A percentile compares a stretch with the other conserved stretches of the same genome.
Conservation (phyloP, 768 basidiomycete genomes). For the Tubosaeta sp. region DNA sequence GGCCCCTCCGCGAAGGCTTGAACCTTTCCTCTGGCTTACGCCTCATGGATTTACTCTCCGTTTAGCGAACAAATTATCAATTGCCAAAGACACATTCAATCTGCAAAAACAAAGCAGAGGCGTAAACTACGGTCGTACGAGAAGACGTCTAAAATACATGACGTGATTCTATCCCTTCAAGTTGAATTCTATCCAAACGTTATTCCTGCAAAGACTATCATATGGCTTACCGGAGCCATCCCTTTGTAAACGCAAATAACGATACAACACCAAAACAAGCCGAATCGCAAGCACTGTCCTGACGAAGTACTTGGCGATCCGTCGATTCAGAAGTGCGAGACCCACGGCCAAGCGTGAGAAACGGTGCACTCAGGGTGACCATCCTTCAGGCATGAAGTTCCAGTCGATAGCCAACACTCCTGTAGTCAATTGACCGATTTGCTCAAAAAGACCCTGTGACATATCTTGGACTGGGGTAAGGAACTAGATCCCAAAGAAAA, state of each 20-base stretch:
- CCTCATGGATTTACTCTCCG: too few relatives aligned
- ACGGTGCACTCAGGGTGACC: conserved; percentile 31
- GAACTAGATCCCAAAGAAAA: background rate
- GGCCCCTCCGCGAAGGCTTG: too few relatives aligned
- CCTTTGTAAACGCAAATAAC: conserved; percentile 10
- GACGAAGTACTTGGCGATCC: conserved; percentile 8
- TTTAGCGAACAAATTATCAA: background rate
- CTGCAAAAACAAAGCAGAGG: background rate
- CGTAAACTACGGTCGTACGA: conserved; percentile 2
- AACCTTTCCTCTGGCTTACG: too few relatives aligned
- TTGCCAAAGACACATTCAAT: background rate
- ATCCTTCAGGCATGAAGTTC: conserved; percentile 52
- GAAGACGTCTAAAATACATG: conserved; percentile 19
- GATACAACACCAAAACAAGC: conserved; percentile 21
- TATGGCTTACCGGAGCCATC: conserved; percentile 19
- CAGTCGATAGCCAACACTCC: conserved; percentile 56
- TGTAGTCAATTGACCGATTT: conserved; percentile 42
- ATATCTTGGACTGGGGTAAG: conserved; percentile 46
- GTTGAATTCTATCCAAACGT: conserved; percentile 1
- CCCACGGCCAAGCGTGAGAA: background rate
- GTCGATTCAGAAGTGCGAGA: conserved; percentile 6
- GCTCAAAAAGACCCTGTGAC: conserved; percentile 57
- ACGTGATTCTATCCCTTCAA: conserved; percentile 13
- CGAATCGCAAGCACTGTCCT: conserved; percentile 17
- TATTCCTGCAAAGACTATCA: conserved; percentile 12